Base-by-base conservation (phyloP, 257 asterid genomes). In the Cynanchum wilfordii region DNA sequence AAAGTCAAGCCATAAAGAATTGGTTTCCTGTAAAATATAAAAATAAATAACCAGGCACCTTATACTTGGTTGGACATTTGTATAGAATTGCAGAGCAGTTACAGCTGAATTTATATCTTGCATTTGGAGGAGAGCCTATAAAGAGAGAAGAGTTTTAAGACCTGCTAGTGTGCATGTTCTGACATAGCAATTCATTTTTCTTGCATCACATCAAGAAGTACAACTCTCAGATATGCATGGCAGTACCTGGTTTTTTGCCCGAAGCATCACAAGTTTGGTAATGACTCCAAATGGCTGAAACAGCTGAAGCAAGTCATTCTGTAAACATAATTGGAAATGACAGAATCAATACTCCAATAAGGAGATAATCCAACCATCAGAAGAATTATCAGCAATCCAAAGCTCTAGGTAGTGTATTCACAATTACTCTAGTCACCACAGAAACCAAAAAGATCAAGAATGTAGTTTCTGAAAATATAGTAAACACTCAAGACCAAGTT, bases 101-200 rank as follows among this genome's bases (percentile, higher is more conserved):
- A 92, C 88, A 45, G 99, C 98, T 9, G 97, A 82, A 70, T 96
- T 86, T 73, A 92, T 73, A 85, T 95, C 99, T 86, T 89, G 98
- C 99, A 95, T 95, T 85, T 95, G 99, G 73, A 95, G 89, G 72
- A 95, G 96, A 56, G 99, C 99, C 99, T 95, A 85, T 69, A 76
- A 57, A 73, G 59, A 74, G 33, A 79, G 40, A 27, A 44, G 49
- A 56, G n/a, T 33, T 11, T 49, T 44, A 36, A 57, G 68, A 45
- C 27, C 25, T 36, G 22, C 63, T 6, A 12, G 24, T 30, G 22
- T 4, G 42, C 64, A 54, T 45, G 44, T 16, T 13, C 25, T 4
- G 22, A 7, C 2, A 49, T 10, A 25, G 45, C 7, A 69, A 22
- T 16, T 19, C 7, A 8, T 76, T 65, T 76, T 59, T 20, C 45